Percentiles rank a stretch among this genome's conserved stretches.
These are phyloP conservation scores for Leucoagaricus sp. DNA, from an alignment of 1,284 basidiomycete genomes.

Conservation along the genomic window DNA sequence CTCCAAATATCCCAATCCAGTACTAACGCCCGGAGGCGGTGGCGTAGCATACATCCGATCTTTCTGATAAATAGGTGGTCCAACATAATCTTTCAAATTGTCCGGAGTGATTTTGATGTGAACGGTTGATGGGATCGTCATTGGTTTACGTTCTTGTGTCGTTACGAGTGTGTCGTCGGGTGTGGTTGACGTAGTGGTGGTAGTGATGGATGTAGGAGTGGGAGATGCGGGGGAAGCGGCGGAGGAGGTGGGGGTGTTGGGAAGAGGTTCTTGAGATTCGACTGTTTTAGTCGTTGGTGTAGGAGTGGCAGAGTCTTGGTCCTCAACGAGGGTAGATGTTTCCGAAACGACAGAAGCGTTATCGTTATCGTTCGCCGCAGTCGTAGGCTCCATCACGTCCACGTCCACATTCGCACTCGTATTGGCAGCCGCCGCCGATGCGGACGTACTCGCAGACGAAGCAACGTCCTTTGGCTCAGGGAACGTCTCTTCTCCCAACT, in stretches of 20 bases:
- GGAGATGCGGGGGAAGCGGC: too few species aligned
- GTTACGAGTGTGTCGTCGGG: slow-evolving; percentile 48
- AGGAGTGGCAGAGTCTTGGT: slow-evolving; percentile 19
- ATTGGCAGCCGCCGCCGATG: slow-evolving; percentile 15
- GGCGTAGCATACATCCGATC: slow-evolving; percentile 85
- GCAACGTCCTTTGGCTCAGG: slow-evolving; percentile 57
- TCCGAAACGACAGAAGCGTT: slow-evolving; percentile 10
- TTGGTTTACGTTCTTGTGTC: slow-evolving; percentile 78
- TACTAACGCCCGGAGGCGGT: slow-evolving; percentile 92
- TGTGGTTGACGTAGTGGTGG: slow-evolving; percentile 7
- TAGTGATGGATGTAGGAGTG: slow-evolving; percentile 11
- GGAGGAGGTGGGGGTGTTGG: slow-evolving; percentile 24
- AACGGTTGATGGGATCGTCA: slow-evolving; percentile 80
- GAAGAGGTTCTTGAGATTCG: slow-evolving; percentile 38
- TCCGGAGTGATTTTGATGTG: slow-evolving; percentile 84
- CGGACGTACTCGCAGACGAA: slow-evolving; percentile 21
- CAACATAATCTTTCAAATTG: slow-evolving; percentile 95
- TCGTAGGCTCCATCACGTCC: too few species aligned
- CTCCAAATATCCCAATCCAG: slow-evolving; percentile 94
- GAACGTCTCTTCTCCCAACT: slow-evolving; percentile 87
- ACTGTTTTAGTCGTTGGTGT: slow-evolving; percentile 30
- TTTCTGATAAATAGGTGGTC: slow-evolving; percentile 94
- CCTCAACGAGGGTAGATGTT: slow-evolving; percentile 18
- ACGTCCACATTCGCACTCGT: too few species aligned
- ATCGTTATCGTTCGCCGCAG: too few species aligned